A percentile compares a stretch with the other conserved stretches of the same genome.
These are phyloP conservation scores for Papiliotrema laurentii DNA, from an alignment of 1,284 basidiomycete genomes.

Conservation along the genomic window DNA sequence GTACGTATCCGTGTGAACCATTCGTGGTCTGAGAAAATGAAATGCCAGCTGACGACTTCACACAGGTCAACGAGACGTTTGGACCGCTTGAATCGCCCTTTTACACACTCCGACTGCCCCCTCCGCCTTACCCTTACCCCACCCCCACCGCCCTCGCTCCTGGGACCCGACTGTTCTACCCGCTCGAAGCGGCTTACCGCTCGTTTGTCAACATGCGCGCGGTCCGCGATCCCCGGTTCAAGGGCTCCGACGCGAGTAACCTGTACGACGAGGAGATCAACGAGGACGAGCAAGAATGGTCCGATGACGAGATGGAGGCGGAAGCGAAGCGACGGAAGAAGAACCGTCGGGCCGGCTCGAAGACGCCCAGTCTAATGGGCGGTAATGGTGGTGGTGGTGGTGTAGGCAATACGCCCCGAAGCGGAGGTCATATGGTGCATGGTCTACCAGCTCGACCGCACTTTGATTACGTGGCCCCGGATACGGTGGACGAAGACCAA, in stretches of 20 bases:
- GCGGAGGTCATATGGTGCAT: not conserved
- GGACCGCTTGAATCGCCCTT: constrained; percentile 54
- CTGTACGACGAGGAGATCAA: constrained; percentile 55
- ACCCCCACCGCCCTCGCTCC: constrained; percentile 14
- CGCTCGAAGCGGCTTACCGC: constrained; percentile 42
- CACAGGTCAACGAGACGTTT: constrained; percentile 56
- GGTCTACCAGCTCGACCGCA: constrained; percentile 32
- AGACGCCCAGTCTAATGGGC: constrained; percentile 1
- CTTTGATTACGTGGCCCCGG: constrained; percentile 35
- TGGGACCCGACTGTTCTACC: constrained; percentile 49
- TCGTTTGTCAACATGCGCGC: constrained; percentile 50
- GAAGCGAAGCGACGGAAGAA: constrained; percentile 49
- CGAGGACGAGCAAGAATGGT: constrained; percentile 55
- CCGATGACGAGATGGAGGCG: constrained; percentile 55
- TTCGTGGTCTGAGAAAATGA: constrained; percentile 12
- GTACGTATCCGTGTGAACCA: constrained; percentile 47
- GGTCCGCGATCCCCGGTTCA: constrained; percentile 48
- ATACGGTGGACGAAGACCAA: constrained; percentile 15
- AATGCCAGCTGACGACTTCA: not conserved
- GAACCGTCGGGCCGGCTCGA: constrained; percentile 5
- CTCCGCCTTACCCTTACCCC: constrained; percentile 43
- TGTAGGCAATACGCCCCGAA: not conserved
- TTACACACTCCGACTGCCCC: constrained; percentile 48
- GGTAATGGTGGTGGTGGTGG: not conserved
- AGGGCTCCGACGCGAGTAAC: constrained; percentile 55